A percentile compares a stretch with the other conserved stretches of the same genome.
phyloP scores from a whole-genome alignment of 2,329 filamentous ascomycete species.

The Lachnellula arida region DNA sequence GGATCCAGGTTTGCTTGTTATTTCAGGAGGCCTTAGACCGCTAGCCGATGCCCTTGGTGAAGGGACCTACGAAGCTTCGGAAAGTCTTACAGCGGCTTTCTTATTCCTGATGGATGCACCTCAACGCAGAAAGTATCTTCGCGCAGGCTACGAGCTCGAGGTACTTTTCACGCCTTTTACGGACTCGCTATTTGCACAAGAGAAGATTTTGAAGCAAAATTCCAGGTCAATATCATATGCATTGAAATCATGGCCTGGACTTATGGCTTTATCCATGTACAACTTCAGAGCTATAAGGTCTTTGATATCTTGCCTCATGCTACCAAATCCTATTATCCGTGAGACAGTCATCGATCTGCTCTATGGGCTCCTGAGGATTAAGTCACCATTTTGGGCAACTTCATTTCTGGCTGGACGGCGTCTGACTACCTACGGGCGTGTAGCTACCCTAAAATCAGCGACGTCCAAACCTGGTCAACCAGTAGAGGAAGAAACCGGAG shows the following conservation, averaged over 20 bases:
- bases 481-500: slow-evolving; percentile 61
- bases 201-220: slow-evolving; percentile 70
- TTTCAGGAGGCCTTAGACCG: slow-evolving; percentile 77
- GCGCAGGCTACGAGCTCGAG: slow-evolving; percentile 84
- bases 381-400: slow-evolving; percentile 89
- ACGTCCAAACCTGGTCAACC: slow-evolving; percentile 45
- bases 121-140: slow-evolving; percentile 72
- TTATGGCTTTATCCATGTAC: slow-evolving; percentile 85
- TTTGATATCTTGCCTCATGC: slow-evolving; percentile 59
- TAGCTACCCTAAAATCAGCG: slow-evolving; percentile 70
- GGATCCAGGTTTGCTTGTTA: slow-evolving; percentile 74
- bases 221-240: slow-evolving; percentile 89
- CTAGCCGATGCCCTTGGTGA: slow-evolving; percentile 91
- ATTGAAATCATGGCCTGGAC: slow-evolving; percentile 87
- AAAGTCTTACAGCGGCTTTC: slow-evolving; percentile 83
- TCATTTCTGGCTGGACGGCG: slow-evolving; percentile 90
- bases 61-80: slow-evolving; percentile 86
- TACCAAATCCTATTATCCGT: slow-evolving; percentile 51
- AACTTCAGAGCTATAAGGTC: slow-evolving; percentile 81
- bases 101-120: slow-evolving; percentile 86
- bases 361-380: slow-evolving; percentile 78
- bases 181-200: slow-evolving; percentile 63
- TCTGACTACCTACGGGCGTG: slow-evolving; percentile 93
- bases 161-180: slow-evolving; percentile 89
- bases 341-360: slow-evolving; percentile 86